Percentiles rank a stretch among this genome's conserved stretches.
Evolutionary conservation across 768 basidiomycete genomes (phyloP).

Genomic region (Pholiota conissans): DNA sequence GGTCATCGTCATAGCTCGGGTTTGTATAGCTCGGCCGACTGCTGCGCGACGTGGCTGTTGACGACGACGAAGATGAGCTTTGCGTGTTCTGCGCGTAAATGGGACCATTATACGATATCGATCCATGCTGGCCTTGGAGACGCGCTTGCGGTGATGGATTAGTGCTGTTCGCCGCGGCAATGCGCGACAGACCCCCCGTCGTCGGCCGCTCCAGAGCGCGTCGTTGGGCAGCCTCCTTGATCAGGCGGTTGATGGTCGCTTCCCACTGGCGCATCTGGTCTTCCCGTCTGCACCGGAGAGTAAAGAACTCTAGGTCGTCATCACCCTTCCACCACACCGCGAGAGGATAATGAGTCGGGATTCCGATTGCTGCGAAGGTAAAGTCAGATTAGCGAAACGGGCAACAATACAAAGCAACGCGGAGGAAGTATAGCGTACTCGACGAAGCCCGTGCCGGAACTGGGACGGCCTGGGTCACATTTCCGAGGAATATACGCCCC

Average conservation of each 20-base stretch:
- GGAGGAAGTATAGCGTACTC: slow-evolving; percentile 44
- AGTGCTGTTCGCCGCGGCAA: slow-evolving; percentile 50
- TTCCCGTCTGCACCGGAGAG: slow-evolving; percentile 88
- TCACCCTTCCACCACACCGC: slow-evolving; percentile 96
- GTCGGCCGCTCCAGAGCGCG: slow-evolving; percentile 59
- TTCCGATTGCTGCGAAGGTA: slow-evolving; percentile 39
- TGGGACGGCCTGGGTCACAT: slow-evolving; percentile 82
- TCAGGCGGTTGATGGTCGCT: slow-evolving; percentile 82
- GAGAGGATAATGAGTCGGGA: slow-evolving; percentile 69
- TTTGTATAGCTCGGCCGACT: slow-evolving; percentile 24
- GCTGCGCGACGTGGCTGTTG: slow-evolving; percentile 24
- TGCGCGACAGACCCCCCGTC: slow-evolving; percentile 48
- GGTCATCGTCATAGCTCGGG: slow-evolving; percentile 29
- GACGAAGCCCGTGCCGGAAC: slow-evolving; percentile 54
- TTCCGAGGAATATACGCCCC: slow-evolving; percentile 95
- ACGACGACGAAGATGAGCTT: too few relatives aligned
- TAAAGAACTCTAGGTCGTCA: slow-evolving; percentile 91
- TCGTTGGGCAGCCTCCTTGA: slow-evolving; percentile 72
- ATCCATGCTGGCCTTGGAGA: slow-evolving; percentile 32
- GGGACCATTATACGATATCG: slow-evolving; percentile 10
- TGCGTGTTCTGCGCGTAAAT: slow-evolving; percentile 11
- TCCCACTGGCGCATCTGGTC: slow-evolving; percentile 96
- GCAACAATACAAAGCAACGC: neutral
- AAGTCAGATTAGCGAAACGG: slow-evolving; percentile 4
- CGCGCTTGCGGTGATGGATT: slow-evolving; percentile 38